A percentile compares a stretch with the other conserved stretches of the same genome.
Conservation (phyloP, 1,139 yeast genomes). For the Sugiyamaella pinicola region DNA sequence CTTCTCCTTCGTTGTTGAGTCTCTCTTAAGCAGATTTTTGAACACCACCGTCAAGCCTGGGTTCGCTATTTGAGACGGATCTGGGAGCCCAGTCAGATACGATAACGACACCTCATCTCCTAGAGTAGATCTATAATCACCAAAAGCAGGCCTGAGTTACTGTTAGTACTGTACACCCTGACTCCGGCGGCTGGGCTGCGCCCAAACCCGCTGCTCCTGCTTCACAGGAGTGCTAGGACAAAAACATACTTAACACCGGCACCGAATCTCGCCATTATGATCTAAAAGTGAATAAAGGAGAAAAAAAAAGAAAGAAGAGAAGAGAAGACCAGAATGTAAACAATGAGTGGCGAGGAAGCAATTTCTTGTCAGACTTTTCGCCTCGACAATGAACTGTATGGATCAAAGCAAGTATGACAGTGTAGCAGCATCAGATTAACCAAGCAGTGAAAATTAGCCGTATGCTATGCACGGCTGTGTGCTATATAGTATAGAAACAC, state of each 20-base stretch:
- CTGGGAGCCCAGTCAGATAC: constrained; percentile 79
- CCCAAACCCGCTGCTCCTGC: too few relatives aligned
- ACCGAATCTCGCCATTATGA: constrained; percentile 8
- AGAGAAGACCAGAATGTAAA: too few relatives aligned
- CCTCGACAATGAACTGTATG: background rate
- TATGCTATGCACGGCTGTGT: background rate
- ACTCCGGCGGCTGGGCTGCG: too few relatives aligned
- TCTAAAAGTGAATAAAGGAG: background rate
- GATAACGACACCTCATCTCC: constrained; percentile 74
- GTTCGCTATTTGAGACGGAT: constrained; percentile 57
- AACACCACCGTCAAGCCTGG: constrained; percentile 66
- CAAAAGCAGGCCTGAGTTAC: constrained; percentile 15
- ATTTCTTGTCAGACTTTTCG: too few relatives aligned
- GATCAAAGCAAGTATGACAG: background rate
- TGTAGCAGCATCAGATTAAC: background rate
- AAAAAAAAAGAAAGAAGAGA: background rate
- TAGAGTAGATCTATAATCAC: constrained; percentile 20
- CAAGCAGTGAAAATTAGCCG: constrained; percentile 1
- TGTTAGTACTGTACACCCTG: background rate
- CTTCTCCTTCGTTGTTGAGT: constrained; percentile 80
- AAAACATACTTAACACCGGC: constrained; percentile 2
- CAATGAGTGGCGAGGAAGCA: too few relatives aligned
- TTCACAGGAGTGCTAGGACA: too few relatives aligned
- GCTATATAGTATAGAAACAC: background rate
- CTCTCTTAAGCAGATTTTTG: constrained; percentile 75